Evolutionary conservation across 139 green algal species (phyloP), one percentile per base, ranked within the genome.

Genomic region (Chlorella sp.): DNA sequence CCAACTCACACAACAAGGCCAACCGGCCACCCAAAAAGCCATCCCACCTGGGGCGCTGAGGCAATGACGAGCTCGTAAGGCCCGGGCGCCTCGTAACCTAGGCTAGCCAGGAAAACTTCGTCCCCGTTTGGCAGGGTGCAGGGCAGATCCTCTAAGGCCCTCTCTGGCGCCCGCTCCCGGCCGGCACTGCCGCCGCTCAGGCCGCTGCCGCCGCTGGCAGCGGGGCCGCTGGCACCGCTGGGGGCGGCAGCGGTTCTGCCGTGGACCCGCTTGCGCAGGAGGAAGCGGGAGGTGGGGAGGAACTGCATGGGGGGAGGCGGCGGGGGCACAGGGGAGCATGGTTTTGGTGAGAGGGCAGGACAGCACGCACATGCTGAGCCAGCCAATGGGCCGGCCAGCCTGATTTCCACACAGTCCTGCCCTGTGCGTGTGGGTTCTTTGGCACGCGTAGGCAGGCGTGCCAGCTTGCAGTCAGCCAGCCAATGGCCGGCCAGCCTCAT

Each of bases 51-150:
- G 0, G 87, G 78, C 21, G 78, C 87, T 3, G 79, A 73, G 61
- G 78, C 78, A 26, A 90, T 82, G 78, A 81, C 81, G 18, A 90
- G 60, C 61, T 90, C 61, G 64, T 86, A 90, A 22, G 87, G 87
- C 18, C 87, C 87, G 0, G 88, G 88, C 0, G 81, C 80, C 37
- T 68, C 28, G 68, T 88, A 91, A 66, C 88, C 88, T 14, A 86
- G 68, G 68, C 81, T 34, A 1, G 79, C 79, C 14, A 91, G 68
- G 36, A 91, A 91, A 0, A 91, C 42, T n/a, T 91, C 88, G 15
- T 91, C 88, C 11, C 88, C 88, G 30, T 36, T 57, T 0, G 88
- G 61, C 34, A 57, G 76, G 28, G 5, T 40, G 16, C 15, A 68
- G 3, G 76, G 86, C 86, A 89, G 57, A n/a, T 85, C 75, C 14